Percentiles rank a stretch among this genome's conserved stretches.
phyloP scores from a whole-genome alignment of 305 asterid genomes.

The Petunia hybrid region DNA sequence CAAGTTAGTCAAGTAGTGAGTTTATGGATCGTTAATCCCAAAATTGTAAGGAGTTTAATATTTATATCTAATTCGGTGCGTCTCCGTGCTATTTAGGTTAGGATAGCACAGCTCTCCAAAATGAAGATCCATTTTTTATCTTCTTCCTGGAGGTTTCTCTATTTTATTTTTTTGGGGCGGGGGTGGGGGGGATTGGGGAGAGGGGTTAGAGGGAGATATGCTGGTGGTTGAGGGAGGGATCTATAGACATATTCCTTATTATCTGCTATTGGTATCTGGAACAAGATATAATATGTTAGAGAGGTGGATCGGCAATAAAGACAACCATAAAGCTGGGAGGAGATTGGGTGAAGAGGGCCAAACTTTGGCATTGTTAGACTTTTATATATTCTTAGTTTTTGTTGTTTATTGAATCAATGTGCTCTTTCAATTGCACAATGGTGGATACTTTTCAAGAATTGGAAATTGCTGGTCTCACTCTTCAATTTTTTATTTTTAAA shows the following conservation, averaged over 20 bases:
- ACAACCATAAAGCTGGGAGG: slow-evolving; percentile 15
- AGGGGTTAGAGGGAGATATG: not conserved
- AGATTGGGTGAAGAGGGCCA: slow-evolving; percentile 12
- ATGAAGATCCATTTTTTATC: not conserved
- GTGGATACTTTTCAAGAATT: no score
- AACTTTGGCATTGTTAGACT: slow-evolving; percentile 21
- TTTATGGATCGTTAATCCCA: no score
- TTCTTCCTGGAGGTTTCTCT: not conserved
- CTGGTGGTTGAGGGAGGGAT: not conserved
- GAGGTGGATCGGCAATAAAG: not conserved
- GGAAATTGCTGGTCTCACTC: no score
- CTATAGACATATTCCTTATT: not conserved
- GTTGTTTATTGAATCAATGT: slow-evolving; percentile 4
- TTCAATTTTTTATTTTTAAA: no score
- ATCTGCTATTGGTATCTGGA: not conserved
- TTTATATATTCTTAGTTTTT: not conserved
- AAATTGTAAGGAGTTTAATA: no score
- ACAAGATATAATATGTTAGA: not conserved
- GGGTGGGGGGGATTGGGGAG: not conserved
- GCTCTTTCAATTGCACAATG: not conserved
- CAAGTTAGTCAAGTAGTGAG: no score
- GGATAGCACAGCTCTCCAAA: not conserved
- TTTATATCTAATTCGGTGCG: not conserved
- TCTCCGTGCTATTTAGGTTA: not conserved
- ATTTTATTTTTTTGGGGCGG: not conserved